A percentile compares a stretch with the other conserved stretches of the same genome.
Evolutionary conservation across 2,329 filamentous ascomycete genomes (phyloP).

Genomic region (Penicillium griseofulvum): DNA sequence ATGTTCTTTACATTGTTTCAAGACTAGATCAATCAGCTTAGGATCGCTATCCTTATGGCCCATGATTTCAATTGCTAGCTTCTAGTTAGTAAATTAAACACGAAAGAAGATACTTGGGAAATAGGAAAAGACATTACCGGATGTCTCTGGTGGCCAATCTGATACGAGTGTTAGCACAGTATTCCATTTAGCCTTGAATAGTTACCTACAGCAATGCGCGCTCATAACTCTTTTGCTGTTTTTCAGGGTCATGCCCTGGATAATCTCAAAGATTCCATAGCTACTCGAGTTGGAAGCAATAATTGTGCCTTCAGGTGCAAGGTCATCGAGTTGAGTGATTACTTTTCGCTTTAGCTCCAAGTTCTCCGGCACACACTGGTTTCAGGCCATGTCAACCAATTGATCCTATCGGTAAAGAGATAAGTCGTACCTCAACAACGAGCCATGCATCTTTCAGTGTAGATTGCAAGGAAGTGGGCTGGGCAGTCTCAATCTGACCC

Average conservation of each 20-base stretch:
- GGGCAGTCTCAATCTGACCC: slow-evolving; percentile 26
- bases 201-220: slow-evolving; percentile 44
- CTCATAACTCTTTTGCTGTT: slow-evolving; percentile 41
- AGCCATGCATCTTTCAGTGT: slow-evolving; percentile 33
- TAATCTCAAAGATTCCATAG: slow-evolving; percentile 46
- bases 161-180: neutral
- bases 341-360: slow-evolving; percentile 43
- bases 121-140: slow-evolving; percentile 19
- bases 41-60: slow-evolving; percentile 34
- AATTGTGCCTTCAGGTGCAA: slow-evolving; percentile 38
- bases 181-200: neutral
- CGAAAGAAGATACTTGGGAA: neutral
- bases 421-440: slow-evolving; percentile 33
- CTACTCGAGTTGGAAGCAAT: slow-evolving; percentile 51
- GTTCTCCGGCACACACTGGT: slow-evolving; percentile 47
- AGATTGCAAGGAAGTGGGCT: slow-evolving; percentile 19
- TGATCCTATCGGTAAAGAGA: neutral
- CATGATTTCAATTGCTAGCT: slow-evolving; percentile 41
- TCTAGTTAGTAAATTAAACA: neutral
- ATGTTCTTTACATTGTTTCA: slow-evolving; percentile 29
- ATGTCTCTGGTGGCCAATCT: slow-evolving; percentile 44
- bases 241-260: slow-evolving; percentile 37
- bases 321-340: slow-evolving; percentile 41
- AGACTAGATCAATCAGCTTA: slow-evolving; percentile 28
- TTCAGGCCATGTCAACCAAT: neutral